Evolutionary conservation across 768 basidiomycete species (phyloP).

Genomic region (Trametes cubensis): DNA sequence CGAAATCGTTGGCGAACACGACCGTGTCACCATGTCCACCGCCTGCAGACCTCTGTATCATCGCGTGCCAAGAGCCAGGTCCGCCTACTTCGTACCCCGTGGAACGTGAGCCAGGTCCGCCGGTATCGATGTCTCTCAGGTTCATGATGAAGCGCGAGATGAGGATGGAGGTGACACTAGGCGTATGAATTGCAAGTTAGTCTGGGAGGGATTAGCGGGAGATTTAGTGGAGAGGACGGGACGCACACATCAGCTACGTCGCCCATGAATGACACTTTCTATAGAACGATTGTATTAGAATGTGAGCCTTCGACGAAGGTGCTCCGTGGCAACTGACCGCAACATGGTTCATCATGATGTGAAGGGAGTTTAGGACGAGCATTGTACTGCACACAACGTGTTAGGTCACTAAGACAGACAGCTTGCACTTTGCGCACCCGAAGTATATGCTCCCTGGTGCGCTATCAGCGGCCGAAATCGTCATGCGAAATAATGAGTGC

Average conservation of each 20-base stretch:
- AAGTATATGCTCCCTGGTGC: slow-evolving; percentile 10
- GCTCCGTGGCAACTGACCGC: not conserved
- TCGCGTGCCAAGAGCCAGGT: not conserved
- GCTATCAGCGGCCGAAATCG: too few species aligned
- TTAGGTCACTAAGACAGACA: too few species aligned
- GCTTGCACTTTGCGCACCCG: not conserved
- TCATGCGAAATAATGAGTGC: too few species aligned
- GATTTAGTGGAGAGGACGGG: too few species aligned
- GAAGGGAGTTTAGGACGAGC: slow-evolving; percentile 11
- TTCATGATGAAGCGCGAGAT: slow-evolving; percentile 1
- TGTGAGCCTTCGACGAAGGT: too few species aligned
- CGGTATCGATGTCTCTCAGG: not conserved
- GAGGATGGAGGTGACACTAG: not conserved
- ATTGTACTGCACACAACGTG: not conserved
- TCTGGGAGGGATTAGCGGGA: too few species aligned
- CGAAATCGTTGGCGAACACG: not conserved
- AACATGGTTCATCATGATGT: slow-evolving; percentile 8
- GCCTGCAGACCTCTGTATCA: too few species aligned
- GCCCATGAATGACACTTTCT: slow-evolving; percentile 8
- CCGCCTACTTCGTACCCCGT: not conserved
- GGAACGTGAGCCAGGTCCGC: not conserved
- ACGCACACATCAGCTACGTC: slow-evolving; percentile 2
- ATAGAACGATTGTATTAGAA: too few species aligned
- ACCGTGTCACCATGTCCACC: not conserved
- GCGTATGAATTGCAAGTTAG: too few species aligned